A percentile compares a stretch with the other conserved stretches of the same genome.
These are phyloP conservation scores for Paraconiothyrium brasiliense DNA, from an alignment of 2,329 filamentous ascomycete genomes.

Conservation along the genomic window DNA sequence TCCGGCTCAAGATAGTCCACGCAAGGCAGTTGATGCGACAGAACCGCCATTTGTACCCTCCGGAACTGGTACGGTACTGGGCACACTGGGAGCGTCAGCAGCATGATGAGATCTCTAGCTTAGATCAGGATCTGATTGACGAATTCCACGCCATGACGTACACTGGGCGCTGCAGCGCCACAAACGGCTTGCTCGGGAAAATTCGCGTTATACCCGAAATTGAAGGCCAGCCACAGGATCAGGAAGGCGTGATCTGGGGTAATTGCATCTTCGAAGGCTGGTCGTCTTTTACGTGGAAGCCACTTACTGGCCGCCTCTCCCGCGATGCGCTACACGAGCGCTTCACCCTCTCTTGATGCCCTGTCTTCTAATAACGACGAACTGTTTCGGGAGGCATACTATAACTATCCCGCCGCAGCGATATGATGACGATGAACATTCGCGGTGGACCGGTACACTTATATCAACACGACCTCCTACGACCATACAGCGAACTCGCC, in stretches of 20 bases:
- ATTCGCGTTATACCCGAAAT: neutral
- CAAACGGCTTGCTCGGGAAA: neutral
- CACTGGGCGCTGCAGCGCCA: too few relatives aligned
- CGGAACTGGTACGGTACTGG: conserved; percentile 6
- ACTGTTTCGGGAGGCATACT: neutral
- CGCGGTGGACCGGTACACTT: too few relatives aligned
- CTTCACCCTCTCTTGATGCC: neutral
- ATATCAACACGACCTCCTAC: too few relatives aligned
- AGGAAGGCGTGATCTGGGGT: neutral
- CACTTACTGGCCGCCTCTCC: neutral
- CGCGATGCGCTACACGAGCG: neutral
- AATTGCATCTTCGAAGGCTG: conserved; percentile 2
- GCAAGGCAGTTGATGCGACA: neutral
- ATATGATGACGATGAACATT: too few relatives aligned
- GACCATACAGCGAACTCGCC: too few relatives aligned
- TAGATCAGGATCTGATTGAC: neutral
- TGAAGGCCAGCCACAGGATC: neutral
- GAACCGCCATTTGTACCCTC: neutral
- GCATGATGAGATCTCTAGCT: neutral
- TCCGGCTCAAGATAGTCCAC: neutral
- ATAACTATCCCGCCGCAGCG: neutral
- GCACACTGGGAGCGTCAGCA: neutral
- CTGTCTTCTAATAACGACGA: neutral
- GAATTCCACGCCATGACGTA: neutral
- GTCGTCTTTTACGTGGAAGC: neutral